Conservation (phyloP, 1,139 yeast genomes). For the Magnusiomyces sp. region DNA sequence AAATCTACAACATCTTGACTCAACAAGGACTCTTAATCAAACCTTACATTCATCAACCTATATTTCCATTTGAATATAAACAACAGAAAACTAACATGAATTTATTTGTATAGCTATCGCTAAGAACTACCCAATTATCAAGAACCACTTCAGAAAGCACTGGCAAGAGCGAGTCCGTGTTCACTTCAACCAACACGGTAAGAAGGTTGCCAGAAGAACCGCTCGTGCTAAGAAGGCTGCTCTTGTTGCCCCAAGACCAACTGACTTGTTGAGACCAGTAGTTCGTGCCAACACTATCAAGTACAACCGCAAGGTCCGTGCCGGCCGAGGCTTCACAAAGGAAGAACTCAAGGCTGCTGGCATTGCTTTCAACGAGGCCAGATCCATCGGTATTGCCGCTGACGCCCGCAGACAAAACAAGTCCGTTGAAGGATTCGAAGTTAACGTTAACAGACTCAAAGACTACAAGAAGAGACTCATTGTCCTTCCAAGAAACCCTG, state of each 20-base stretch:
- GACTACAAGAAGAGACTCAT: conserved; percentile 95
- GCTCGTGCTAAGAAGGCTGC: conserved; percentile 95
- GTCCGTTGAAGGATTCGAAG: conserved; percentile 89
- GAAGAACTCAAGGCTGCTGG: conserved; percentile 99
- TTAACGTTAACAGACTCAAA: conserved; percentile 92
- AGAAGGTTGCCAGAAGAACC: conserved; percentile 93
- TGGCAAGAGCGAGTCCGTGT: conserved; percentile 99
- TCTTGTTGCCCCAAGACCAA: conserved; percentile 93
- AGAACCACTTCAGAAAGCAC: conserved; percentile 90
- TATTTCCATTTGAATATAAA: no score
- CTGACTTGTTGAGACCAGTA: conserved; percentile 92
- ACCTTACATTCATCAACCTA: no score
- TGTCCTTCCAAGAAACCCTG: conserved; percentile 84
- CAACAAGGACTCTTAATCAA: no score
- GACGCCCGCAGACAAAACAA: conserved; percentile 99
- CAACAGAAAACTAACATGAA: no score
- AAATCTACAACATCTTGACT: no score
- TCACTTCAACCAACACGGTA: conserved; percentile 99
- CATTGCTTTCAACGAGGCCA: conserved; percentile 89
- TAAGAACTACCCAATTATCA: conserved; percentile 65
- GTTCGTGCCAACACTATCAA: conserved; percentile 98
- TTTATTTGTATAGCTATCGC: conserved; percentile 66
- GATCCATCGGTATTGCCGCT: conserved; percentile 97
- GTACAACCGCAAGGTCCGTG: conserved; percentile 99
- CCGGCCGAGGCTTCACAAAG: conserved; percentile 98